These are phyloP conservation scores for Cadophora sp. DNA, from an alignment of 2,329 filamentous ascomycete species.

Conservation along the genomic window DNA sequence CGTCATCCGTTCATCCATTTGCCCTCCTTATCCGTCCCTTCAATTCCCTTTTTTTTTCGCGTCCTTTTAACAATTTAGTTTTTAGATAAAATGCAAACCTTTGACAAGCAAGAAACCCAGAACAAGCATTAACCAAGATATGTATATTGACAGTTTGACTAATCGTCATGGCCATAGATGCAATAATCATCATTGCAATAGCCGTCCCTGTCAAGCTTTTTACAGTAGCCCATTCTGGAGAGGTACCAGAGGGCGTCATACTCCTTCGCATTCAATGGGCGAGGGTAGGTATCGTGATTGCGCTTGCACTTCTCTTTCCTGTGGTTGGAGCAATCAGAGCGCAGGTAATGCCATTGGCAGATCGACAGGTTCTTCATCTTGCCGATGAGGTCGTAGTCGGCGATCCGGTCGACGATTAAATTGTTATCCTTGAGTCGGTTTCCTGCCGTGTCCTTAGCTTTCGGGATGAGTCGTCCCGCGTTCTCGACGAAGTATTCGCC, in stretches of 20 bases:
- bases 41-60: no score
- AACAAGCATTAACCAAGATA: not conserved
- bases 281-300: conserved; percentile 20
- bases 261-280: conserved; percentile 22
- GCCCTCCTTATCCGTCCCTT: no score
- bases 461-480: conserved; percentile 14
- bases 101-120: not conserved
- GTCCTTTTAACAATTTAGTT: no score
- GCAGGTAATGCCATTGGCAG: conserved; percentile 18
- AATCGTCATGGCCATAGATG: conserved; percentile 23
- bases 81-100: no score
- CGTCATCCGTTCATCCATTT: no score
- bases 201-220: conserved; percentile 10
- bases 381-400: conserved; percentile 2
- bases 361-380: conserved; percentile 10
- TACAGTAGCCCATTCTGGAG: conserved; percentile 18
- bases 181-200: conserved; percentile 27
- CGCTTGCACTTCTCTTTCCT: conserved; percentile 19
- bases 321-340: conserved; percentile 22
- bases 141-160: not conserved
- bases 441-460: not conserved
- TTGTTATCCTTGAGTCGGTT: conserved; percentile 5
- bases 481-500: conserved; percentile 8
- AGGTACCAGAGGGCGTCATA: conserved; percentile 27
- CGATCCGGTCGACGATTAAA: conserved; percentile 5